Evolutionary conservation across 2,329 filamentous ascomycete genomes (phyloP).

Genomic region (Aspergillus sp.): DNA sequence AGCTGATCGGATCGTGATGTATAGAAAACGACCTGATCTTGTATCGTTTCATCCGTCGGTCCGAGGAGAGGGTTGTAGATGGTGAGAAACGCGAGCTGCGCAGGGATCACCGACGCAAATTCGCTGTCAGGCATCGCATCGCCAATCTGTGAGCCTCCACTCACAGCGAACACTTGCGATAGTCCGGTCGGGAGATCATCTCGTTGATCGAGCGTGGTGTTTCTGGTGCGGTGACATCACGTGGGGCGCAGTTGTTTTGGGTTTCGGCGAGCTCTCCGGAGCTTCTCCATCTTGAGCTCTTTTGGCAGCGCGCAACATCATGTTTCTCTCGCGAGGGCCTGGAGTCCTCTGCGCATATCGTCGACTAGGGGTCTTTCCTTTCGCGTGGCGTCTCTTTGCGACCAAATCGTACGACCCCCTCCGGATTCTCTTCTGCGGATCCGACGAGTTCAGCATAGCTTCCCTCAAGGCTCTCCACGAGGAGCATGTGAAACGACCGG

Average conservation of each 20-base stretch:
- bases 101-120: slow-evolving; percentile 59
- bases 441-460: slow-evolving; percentile 82
- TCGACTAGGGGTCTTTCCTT: background rate
- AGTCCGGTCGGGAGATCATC: slow-evolving; percentile 3
- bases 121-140: slow-evolving; percentile 42
- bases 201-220: slow-evolving; percentile 15
- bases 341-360: background rate
- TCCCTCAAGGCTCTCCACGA: slow-evolving; percentile 68
- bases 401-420: slow-evolving; percentile 56
- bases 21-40: slow-evolving; percentile 91
- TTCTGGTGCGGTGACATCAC: slow-evolving; percentile 32
- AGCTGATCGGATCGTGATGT: slow-evolving; percentile 54
- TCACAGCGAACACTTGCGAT: slow-evolving; percentile 14
- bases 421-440: slow-evolving; percentile 88
- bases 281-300: slow-evolving; percentile 1
- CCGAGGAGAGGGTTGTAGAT: slow-evolving; percentile 91
- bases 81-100: slow-evolving; percentile 83
- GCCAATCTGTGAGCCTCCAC: slow-evolving; percentile 12
- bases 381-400: slow-evolving; percentile 23
- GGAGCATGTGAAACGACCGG: slow-evolving; percentile 54
- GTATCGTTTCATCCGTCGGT: slow-evolving; percentile 67
- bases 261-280: slow-evolving; percentile 13
- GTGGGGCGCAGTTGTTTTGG: slow-evolving; percentile 20
- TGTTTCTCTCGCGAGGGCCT: slow-evolving; percentile 25
- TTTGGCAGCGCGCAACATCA: slow-evolving; percentile 9